Base-by-base conservation (phyloP, 1,139 yeast genomes). In the Dujonia santamariae region DNA sequence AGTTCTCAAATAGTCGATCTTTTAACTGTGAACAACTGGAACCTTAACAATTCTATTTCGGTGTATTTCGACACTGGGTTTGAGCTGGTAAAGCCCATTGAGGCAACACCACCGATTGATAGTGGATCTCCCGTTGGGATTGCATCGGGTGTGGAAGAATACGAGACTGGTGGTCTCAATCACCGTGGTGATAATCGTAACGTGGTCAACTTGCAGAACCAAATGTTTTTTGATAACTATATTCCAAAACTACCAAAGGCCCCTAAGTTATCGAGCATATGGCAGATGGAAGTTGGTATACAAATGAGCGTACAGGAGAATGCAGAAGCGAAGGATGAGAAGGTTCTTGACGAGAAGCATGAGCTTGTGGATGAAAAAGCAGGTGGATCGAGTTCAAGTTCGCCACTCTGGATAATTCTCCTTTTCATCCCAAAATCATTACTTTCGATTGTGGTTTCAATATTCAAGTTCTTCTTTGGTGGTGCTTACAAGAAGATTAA, bases 31-130 rank as follows among this genome's bases (percentile, higher is more conserved):
- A 62, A 73, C 43, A 63, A 68, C 38, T 70, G 69, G 67, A 61
- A 75, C 45, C 53, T 77, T 38, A 77, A 76, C 43, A 61, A 61
- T 36, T 73, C 81, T 11, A 58, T 75, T 19, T 65, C 72, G 8
- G 57, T 68, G 34, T 77, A 61, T 47, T 75, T 76, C 43, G 83
- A 77, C 42, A 57, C 65, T 12, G 76, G 78, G 25, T 67, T 68
- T 39, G 62, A 60, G 2, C 42, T 57, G 21, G 48, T 59, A 26
- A 39, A 36, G 35, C 4, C 26, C 9, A 6, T 11, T 19, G 24
- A 20, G 16, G 26, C 20, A n/a, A 13, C 12, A 4, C 26, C 30
- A 14, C 37, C 26, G 31, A 31, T n/a, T n/a, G n/a, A n/a, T n/a
- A n/a, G n/a, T n/a, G n/a, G n/a, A n/a, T n/a, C n/a, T n/a, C n/a